Percentiles rank a stretch among this genome's conserved stretches.
phyloP scores from a whole-genome alignment of 2,329 filamentous ascomycete genomes.

The Trichothecium sympodiale region DNA sequence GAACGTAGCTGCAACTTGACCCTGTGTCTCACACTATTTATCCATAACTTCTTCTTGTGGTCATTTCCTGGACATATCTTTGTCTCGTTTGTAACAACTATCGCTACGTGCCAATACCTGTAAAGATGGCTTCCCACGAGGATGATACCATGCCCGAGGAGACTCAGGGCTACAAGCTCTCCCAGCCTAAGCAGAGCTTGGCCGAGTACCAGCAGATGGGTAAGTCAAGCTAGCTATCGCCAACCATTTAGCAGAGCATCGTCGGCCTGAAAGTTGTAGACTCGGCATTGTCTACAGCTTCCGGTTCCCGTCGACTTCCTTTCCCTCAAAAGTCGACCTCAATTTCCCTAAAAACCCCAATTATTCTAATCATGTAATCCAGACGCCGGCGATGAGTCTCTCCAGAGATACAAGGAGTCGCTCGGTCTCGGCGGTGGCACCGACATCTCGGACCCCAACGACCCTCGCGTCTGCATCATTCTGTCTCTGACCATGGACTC shows the following conservation, averaged over 20 bases:
- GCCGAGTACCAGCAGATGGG: constrained; percentile 91
- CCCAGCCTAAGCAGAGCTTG: constrained; percentile 91
- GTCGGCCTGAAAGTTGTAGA: too few species aligned
- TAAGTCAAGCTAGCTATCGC: too few species aligned
- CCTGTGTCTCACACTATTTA: background rate
- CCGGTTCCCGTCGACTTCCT: too few species aligned
- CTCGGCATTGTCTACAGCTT: too few species aligned
- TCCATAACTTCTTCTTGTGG: too few species aligned
- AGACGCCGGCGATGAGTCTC: constrained; percentile 75
- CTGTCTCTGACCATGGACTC: constrained; percentile 81
- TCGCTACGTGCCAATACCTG: too few species aligned
- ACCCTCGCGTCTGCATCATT: constrained; percentile 88
- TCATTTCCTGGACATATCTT: too few species aligned
- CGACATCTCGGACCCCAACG: constrained; percentile 63
- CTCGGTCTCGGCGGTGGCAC: constrained; percentile 72
- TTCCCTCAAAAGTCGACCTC: background rate
- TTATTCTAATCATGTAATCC: constrained; percentile 5
- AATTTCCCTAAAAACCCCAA: too few species aligned
- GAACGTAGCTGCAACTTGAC: background rate
- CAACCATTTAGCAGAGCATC: too few species aligned
- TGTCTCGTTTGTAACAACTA: too few species aligned
- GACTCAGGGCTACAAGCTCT: constrained; percentile 95
- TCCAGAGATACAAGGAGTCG: constrained; percentile 95
- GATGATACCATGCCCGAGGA: constrained; percentile 80
- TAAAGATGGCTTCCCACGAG: constrained; percentile 57